Evolutionary conservation across 768 basidiomycete genomes (phyloP), one percentile per base, ranked within the genome.

Genomic region (Phallus indusiatus): DNA sequence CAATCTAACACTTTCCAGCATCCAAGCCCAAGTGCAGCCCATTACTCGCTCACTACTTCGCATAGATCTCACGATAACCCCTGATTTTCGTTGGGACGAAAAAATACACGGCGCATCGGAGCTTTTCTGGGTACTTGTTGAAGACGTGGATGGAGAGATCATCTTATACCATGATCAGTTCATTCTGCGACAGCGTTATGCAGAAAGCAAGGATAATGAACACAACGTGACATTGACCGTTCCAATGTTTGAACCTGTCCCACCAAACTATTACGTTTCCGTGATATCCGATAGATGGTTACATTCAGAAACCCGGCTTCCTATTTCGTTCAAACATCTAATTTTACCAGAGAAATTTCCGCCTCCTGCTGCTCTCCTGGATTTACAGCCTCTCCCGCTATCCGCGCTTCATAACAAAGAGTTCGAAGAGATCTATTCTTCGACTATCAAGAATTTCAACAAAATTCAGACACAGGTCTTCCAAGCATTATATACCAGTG

Each of bases 391-490:
- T 0, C 80, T 97, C 0, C 94, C 96, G 0, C 77, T 96, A 14
- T 84, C 90, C 0, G 94, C 94, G 0, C 76, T 99, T 4, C 93
- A 95, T 71, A 96, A 96, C 79, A 84, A 86, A 66, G 90, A 94
- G 61, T 98, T 86, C 64, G 92, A 98, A 70, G 77, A 78, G 0
- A 81, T 98, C 47, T 99, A 97, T 70, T 81, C 84, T 0, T 81
- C 79, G 17, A 82, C 82, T 0, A 85, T 98, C 63, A 78, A 83
- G 61, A 84, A 83, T 0, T 98, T 97, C 79, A 98, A 98, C 81
- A 99, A 97, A 73, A 97, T 98, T 62, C 96, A 98, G 69, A 98
- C 93, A 0, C 96, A 98, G 72, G 94, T 96, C 49, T 98, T 99
- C 86, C 94, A 97, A 66, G 94, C 95, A 0, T 78, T 99, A 0